phyloP scores from a whole-genome alignment of 345 rosid species.

The Isatis tinctoria region DNA sequence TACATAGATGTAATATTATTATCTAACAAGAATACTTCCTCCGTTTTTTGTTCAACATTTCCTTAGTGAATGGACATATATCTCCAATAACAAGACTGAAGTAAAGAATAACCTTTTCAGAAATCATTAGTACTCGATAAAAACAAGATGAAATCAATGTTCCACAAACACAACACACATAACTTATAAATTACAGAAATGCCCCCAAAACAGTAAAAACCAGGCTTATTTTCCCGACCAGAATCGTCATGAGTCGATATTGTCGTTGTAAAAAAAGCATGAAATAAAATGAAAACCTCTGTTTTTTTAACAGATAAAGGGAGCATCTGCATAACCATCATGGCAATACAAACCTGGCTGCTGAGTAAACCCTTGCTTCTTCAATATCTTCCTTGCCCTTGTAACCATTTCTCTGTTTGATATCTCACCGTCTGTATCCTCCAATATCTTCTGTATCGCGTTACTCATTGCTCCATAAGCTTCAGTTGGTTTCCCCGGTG shows the following conservation, averaged over 20 bases:
- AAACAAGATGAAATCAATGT: background rate
- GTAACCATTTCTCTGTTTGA: conserved; percentile 58
- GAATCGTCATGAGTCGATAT: background rate
- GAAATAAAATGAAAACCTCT: background rate
- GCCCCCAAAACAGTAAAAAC: conserved; percentile 14
- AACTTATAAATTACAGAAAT: conserved; percentile 13
- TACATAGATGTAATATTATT: conserved; percentile 26
- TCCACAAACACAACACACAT: conserved; percentile 15
- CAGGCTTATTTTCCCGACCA: conserved; percentile 24
- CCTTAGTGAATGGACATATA: background rate
- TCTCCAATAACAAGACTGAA: background rate
- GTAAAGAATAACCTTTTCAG: background rate
- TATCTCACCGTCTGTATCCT: conserved; percentile 53
- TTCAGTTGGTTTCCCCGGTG: conserved; percentile 53
- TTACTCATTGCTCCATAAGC: conserved; percentile 98
- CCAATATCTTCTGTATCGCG: conserved; percentile 72
- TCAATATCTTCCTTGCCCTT: conserved; percentile 57
- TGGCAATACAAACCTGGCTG: conserved; percentile 92
- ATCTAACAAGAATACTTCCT: conserved; percentile 18
- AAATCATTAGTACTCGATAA: background rate
- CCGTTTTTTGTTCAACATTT: background rate
- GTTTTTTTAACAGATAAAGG: conserved; percentile 46
- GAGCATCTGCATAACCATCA: conserved; percentile 50
- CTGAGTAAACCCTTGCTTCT: conserved; percentile 86
- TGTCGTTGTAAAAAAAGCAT: conserved; percentile 2